Evolutionary conservation across 1,139 yeast genomes (phyloP).

Genomic region (Diutina rugosa): DNA sequence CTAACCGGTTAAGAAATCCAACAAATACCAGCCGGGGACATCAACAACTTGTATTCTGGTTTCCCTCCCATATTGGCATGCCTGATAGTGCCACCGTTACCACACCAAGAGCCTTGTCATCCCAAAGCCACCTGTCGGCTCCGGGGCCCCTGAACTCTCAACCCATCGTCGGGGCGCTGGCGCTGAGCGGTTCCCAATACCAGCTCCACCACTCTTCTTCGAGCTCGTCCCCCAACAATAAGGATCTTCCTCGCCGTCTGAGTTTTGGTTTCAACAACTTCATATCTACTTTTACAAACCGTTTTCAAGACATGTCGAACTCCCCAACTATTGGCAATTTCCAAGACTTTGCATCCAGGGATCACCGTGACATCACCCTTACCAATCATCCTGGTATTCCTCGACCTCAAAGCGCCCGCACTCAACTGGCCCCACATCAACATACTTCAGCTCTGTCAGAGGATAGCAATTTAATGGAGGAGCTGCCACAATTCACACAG

Average conservation of each 20-base stretch:
- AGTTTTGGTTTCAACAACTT: neutral
- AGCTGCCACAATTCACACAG: neutral
- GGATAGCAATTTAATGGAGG: neutral
- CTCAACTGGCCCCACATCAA: neutral
- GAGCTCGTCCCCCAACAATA: neutral
- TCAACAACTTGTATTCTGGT: neutral
- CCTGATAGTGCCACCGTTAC: neutral
- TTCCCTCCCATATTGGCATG: neutral
- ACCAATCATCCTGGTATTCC: neutral
- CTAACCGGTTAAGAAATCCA: neutral
- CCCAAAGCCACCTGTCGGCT: neutral
- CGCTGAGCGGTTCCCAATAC: neutral
- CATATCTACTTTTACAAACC: neutral
- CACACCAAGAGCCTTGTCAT: neutral
- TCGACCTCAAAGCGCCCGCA: neutral
- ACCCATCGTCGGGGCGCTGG: neutral
- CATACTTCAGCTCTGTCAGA: neutral
- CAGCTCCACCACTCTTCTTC: neutral
- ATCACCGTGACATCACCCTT: neutral
- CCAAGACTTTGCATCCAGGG: neutral
- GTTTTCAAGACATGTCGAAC: neutral
- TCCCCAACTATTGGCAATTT: slow-evolving; percentile 1
- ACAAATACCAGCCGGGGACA: neutral
- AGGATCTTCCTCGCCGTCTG: slow-evolving; percentile 1
- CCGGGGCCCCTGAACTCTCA: neutral